A percentile compares a stretch with the other conserved stretches of the same genome.
Evolutionary conservation across 1,284 basidiomycete genomes (phyloP).

Genomic region (Xerocomus tenax): DNA sequence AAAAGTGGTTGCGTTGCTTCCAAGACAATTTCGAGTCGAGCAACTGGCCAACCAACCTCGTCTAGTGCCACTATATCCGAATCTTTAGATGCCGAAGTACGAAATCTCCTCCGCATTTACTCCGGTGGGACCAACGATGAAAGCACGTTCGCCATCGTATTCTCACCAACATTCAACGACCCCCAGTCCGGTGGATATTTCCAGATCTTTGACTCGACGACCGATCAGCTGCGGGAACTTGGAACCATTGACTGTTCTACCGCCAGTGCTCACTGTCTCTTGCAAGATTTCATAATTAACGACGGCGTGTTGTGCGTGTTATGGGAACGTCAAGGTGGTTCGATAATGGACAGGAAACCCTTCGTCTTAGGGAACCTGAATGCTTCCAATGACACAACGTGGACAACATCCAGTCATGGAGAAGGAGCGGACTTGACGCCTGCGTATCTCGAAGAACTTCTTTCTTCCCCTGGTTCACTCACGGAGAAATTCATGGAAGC

Average conservation of each 20-base stretch:
- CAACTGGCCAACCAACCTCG: constrained; percentile 13
- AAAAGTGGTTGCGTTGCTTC: constrained; percentile 61
- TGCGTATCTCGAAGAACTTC: constrained; percentile 76
- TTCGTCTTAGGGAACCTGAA: constrained; percentile 36
- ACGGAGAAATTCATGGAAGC: constrained; percentile 73
- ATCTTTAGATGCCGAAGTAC: constrained; percentile 49
- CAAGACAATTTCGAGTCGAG: constrained; percentile 38
- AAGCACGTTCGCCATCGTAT: constrained; percentile 46
- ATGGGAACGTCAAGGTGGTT: constrained; percentile 71
- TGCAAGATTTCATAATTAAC: constrained; percentile 65
- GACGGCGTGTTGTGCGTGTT: constrained; percentile 51
- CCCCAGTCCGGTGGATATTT: constrained; percentile 62
- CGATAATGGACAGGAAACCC: constrained; percentile 53
- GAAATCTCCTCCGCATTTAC: constrained; percentile 54
- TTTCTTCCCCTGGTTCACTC: constrained; percentile 64
- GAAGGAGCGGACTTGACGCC: constrained; percentile 72
- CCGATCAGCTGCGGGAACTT: constrained; percentile 50
- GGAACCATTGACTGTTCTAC: constrained; percentile 51
- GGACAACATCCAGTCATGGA: constrained; percentile 51
- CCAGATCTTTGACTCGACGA: constrained; percentile 47
- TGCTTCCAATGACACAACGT: constrained; percentile 32
- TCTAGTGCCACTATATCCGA: constrained; percentile 34
- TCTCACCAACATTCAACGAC: constrained; percentile 57
- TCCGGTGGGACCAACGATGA: constrained; percentile 38
- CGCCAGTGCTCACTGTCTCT: constrained; percentile 54